phyloP scores from a whole-genome alignment of 305 asterid species.

The Fraxinus baroniana region DNA sequence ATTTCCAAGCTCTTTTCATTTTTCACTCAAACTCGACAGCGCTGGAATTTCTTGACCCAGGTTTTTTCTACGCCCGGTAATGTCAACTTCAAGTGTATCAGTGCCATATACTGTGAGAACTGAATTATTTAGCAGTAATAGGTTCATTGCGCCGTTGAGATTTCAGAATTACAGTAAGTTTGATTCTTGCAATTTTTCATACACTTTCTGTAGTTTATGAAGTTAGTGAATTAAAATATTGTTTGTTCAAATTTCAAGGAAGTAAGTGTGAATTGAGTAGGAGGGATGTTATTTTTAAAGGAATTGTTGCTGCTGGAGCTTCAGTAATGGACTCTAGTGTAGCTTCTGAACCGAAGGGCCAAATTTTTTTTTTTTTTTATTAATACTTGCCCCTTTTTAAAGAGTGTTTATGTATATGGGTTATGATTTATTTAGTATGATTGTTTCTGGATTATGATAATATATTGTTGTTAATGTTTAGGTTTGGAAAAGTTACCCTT shows the following conservation, averaged over 20 bases:
- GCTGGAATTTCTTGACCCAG: neutral
- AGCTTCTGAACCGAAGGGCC: slow-evolving; percentile 52
- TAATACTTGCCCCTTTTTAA: neutral
- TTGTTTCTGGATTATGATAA: slow-evolving; percentile 18
- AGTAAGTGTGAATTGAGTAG: slow-evolving; percentile 65
- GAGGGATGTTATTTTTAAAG: slow-evolving; percentile 61
- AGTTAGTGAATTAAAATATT: neutral
- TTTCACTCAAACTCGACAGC: slow-evolving; percentile 4
- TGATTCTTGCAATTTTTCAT: slow-evolving; percentile 7
- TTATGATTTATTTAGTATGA: neutral
- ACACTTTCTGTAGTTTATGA: neutral
- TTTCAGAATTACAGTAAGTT: slow-evolving; percentile 47
- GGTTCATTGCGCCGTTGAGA: slow-evolving; percentile 29
- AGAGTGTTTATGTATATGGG: neutral
- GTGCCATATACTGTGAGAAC: slow-evolving; percentile 36
- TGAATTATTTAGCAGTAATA: slow-evolving; percentile 36
- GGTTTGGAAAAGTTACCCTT: slow-evolving; percentile 71
- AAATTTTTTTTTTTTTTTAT: slow-evolving; percentile 16
- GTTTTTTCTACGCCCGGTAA: neutral
- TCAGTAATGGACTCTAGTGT: slow-evolving; percentile 55
- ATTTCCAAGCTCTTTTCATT: neutral
- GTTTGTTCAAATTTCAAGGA: slow-evolving; percentile 35
- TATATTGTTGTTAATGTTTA: slow-evolving; percentile 25
- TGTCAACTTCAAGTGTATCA: slow-evolving; percentile 54
- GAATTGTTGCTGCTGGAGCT: slow-evolving; percentile 79